A percentile compares a stretch with the other conserved stretches of the same genome.
Conservation (phyloP, 176 grass and related monocot species). For the Hsuehochloa calcarea region DNA sequence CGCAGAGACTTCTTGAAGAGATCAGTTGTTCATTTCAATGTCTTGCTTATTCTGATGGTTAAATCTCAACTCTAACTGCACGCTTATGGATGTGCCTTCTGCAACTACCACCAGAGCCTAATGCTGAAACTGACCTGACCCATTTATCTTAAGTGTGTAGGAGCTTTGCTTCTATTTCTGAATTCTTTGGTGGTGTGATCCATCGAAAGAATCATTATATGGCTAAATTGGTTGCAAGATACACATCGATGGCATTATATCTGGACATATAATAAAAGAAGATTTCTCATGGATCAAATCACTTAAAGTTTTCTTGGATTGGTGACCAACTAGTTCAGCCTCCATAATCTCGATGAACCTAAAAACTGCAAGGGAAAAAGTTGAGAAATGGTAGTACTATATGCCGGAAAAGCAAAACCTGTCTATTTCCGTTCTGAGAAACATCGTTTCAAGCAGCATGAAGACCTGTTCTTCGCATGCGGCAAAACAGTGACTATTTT, state of each 20-base stretch:
- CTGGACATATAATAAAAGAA: not conserved
- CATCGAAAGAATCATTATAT: conserved; percentile 1
- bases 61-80: conserved; percentile 15
- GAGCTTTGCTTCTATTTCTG: conserved; percentile 6
- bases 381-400: not conserved
- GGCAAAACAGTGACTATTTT: not conserved
- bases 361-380: not conserved
- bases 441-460: not conserved
- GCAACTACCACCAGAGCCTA: conserved; percentile 26
- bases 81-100: conserved; percentile 37
- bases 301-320: not conserved
- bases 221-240: conserved; percentile 30
- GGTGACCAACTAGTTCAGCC: not conserved
- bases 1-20: not conserved
- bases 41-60: conserved; percentile 19
- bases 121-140: conserved; percentile 29
- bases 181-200: conserved; percentile 11
- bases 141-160: not conserved
- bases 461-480: not conserved
- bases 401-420: too few species aligned
- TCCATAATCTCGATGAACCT: not conserved
- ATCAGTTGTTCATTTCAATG: not conserved
- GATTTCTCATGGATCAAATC: not conserved
- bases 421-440: not conserved
- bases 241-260: conserved; percentile 17